phyloP scores from a whole-genome alignment of 2,329 filamentous ascomycete species.

The Exophiala mesophila region DNA sequence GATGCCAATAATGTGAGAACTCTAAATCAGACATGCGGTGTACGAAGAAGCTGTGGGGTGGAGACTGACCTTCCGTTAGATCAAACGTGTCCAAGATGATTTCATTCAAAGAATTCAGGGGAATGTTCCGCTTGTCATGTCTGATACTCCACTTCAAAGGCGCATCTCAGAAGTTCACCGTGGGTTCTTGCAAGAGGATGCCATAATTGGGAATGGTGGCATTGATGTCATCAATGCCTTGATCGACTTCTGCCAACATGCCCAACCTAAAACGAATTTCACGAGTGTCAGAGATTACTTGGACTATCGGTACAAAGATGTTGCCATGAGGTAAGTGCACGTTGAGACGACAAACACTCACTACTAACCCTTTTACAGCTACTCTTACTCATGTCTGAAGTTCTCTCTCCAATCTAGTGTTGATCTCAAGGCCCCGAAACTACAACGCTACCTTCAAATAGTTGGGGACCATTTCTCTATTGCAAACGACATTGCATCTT shows the following conservation, averaged over 20 bases:
- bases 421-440: neutral
- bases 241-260: neutral
- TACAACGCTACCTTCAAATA: neutral
- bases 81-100: neutral
- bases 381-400: neutral
- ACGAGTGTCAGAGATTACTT: neutral
- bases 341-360: no score
- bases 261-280: neutral
- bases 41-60: no score
- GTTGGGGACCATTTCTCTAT: neutral
- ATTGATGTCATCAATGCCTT: neutral
- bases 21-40: no score
- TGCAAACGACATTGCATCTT: neutral
- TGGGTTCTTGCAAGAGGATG: neutral
- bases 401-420: neutral
- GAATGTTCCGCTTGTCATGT: neutral
- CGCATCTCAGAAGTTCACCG: neutral
- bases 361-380: neutral
- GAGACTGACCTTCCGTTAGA: neutral
- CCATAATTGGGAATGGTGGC: neutral
- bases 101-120: neutral
- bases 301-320: constrained; percentile 1
- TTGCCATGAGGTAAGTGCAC: constrained; percentile 1
- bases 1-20: neutral
- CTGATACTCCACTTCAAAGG: neutral